Evolutionary conservation across 441 rosid genomes (phyloP), one percentile per base, ranked within the genome.

Genomic region (Pelargonium australe): DNA sequence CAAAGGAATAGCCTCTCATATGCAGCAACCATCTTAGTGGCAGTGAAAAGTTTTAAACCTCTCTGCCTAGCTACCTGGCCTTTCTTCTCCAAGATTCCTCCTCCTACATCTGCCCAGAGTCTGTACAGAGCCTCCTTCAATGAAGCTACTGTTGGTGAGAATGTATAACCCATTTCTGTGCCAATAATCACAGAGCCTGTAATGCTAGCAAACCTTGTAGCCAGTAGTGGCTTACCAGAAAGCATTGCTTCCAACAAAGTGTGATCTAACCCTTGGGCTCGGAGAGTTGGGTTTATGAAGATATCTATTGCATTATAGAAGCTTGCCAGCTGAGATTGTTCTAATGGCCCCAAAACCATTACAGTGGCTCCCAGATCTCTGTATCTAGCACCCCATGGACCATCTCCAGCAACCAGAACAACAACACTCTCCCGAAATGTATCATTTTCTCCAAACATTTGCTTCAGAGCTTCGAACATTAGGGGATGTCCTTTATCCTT

Each of bases 261-360:
- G 53, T 90, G 96, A 78, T 89, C 96, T 63, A 93, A 73, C 53
- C 97, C 96, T 69, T 89, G 97, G 68, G 98, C 95, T 68, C 97
- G 79, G 41, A 90, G 80, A 1, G 97, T 93, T 11, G 95, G 92
- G 77, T 93, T 90, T 69, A 86, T 84, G 67, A 93, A 93, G 67
- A 89, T 80, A 75, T 93, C 96, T 7, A 89, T 86, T 2, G 95
- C 90, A 67, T 86, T 85, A 67, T 89, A 93, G 83, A 93, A 93
- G 7, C 78, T 84, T 12, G 95, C 88, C 47, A 93, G 66, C 62
- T 76, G 85, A 70, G 83, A 74, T 77, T 82, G 98, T 61, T 86
- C 92, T 41, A 93, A 66, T 5, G 98, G 89, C 66, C 97, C 98
- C 73, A 90, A 80, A 76, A 85, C 87, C 31, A 86, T 77, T 34